Base-by-base conservation (phyloP, 768 basidiomycete species). In the Auricularia sp. region DNA sequence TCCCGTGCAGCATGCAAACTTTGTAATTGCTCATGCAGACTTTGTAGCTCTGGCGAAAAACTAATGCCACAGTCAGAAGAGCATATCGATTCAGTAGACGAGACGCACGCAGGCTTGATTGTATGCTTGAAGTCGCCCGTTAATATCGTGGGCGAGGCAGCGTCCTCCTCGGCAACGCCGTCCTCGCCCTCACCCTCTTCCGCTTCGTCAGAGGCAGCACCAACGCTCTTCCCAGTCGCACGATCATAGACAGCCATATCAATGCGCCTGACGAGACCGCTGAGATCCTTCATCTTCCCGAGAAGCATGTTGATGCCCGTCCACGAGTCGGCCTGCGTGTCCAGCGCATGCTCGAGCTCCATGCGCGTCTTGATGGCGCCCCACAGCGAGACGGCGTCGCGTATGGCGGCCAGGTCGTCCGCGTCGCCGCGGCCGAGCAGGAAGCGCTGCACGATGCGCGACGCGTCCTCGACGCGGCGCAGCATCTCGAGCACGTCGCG, bases 381-480 rank as follows among this genome's bases (percentile, higher is more conserved):
- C 88, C 91, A 92, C 16, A 78, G 74, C 3, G 75, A 75, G 64
- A 91, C 84, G 3, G 88, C 86, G 23, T 78, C 76, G 66, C 82
- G 82, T 47, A 95, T 81, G 2, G 84, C 77, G 11, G 84, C 72
- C 34, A 95, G 78, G 70, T 93, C 93, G 61, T 73, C 78, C 21
- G 82, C 73, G 64, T 84, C 83, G 34, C 89, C 90, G 63, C 85
- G 83, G 1, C 87, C 82, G 12, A 90, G 78, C 2, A 87, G 73
- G 68, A 94, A 88, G 66, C 83, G 84, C 69, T 95, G 93, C 16
- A 90, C 82, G 56, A 91, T 83, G 12, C 93, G 87, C 12, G 82
- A 80, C 3, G 82, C 80, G 71, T 95, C 93, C 69, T 87, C 90
- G 1, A 84, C 74, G 58, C 82, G 77, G 33, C 77, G 77, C 59